phyloP scores from a whole-genome alignment of 2,329 filamentous ascomycete genomes.

The Cladophialophora psammophila region DNA sequence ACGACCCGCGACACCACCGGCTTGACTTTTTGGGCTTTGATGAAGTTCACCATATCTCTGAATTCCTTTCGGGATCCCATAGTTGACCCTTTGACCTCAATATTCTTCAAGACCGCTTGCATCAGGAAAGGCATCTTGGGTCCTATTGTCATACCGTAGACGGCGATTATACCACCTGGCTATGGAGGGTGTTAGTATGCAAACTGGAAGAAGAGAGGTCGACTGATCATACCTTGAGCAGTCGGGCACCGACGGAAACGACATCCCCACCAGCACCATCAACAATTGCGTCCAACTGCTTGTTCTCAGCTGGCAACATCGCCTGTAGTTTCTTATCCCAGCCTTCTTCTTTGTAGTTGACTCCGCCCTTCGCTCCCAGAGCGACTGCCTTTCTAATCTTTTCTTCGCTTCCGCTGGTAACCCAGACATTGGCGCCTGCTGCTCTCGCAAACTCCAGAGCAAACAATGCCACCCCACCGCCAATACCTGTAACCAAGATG shows the following conservation, averaged over 20 bases:
- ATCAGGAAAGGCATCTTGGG: constrained; percentile 90
- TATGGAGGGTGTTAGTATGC: constrained; percentile 40
- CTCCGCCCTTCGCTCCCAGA: constrained; percentile 81
- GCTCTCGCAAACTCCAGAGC: constrained; percentile 80
- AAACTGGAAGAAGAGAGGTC: neutral
- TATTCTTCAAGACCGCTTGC: constrained; percentile 82
- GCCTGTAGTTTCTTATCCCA: constrained; percentile 80
- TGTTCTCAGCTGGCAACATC: constrained; percentile 67
- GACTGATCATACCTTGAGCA: constrained; percentile 68
- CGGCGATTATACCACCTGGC: constrained; percentile 80
- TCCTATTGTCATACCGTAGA: constrained; percentile 88
- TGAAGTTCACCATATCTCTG: constrained; percentile 85
- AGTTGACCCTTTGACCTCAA: constrained; percentile 84
- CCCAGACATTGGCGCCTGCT: constrained; percentile 77
- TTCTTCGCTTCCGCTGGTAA: constrained; percentile 75
- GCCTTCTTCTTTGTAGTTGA: constrained; percentile 76
- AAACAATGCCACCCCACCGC: constrained; percentile 87
- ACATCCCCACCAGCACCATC: constrained; percentile 91
- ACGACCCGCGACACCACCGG: constrained; percentile 80
- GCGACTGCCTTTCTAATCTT: constrained; percentile 76
- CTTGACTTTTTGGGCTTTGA: constrained; percentile 73
- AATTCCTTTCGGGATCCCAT: constrained; percentile 95
- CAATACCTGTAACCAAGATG: constrained; percentile 87
- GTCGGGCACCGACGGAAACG: constrained; percentile 68
- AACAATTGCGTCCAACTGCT: constrained; percentile 80